phyloP scores from a whole-genome alignment of 139 green algal genomes.

The Chlorella sp. region DNA sequence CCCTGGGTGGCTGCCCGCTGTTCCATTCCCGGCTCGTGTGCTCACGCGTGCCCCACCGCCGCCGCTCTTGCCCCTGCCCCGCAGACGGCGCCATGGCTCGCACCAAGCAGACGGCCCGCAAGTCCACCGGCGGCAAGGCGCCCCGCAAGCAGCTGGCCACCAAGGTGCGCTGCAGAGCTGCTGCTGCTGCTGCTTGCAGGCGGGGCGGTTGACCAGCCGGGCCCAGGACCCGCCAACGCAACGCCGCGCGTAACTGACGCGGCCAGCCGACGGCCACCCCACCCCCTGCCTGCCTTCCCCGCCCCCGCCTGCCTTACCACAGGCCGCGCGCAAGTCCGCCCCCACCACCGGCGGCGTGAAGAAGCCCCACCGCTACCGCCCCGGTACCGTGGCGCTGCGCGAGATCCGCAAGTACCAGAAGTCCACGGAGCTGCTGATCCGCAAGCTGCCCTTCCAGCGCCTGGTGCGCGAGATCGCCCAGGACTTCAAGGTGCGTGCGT shows the following conservation, averaged over 20 bases:
- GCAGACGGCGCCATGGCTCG: constrained; percentile 67
- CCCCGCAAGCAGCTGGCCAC: constrained; percentile 86
- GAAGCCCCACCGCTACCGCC: constrained; percentile 49
- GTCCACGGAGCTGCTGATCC: constrained; percentile 92
- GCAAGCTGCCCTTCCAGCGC: constrained; percentile 97
- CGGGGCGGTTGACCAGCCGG: too few species aligned
- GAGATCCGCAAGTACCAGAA: constrained; percentile 98
- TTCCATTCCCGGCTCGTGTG: neutral
- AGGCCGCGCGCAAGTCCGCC: constrained; percentile 34
- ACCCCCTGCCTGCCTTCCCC: neutral
- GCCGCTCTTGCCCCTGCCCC: neutral
- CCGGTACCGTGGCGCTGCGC: constrained; percentile 88
- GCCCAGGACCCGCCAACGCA: too few species aligned
- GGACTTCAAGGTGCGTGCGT: constrained; percentile 94
- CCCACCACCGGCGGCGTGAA: constrained; percentile 40
- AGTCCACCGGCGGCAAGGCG: constrained; percentile 86
- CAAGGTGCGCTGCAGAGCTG: constrained; percentile 58
- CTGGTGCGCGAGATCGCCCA: constrained; percentile 98
- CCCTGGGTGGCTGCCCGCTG: too few species aligned
- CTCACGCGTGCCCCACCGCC: too few species aligned
- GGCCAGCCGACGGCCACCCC: constrained; percentile 53
- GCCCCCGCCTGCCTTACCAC: neutral
- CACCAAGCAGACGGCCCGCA: constrained; percentile 89
- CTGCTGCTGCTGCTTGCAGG: too few species aligned
- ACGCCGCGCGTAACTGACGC: too few species aligned